Base-by-base conservation (phyloP, 2,329 filamentous ascomycete genomes). In the Colletotrichum musicola region DNA sequence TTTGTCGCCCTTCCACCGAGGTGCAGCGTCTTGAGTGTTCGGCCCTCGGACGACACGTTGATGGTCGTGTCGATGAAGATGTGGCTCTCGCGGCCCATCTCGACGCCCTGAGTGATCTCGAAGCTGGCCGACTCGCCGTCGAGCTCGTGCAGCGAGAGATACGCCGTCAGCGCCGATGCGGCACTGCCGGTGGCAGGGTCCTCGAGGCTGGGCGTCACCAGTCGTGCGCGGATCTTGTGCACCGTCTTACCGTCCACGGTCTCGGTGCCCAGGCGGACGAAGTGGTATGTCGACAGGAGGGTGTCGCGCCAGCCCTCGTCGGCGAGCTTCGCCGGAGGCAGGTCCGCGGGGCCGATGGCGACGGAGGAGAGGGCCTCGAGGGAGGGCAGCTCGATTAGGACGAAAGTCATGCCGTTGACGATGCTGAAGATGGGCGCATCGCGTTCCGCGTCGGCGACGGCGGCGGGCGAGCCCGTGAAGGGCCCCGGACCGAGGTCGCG, bases 371-470 rank as follows among this genome's bases (percentile, higher is more conserved):
- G 82, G 7, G 86, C 83, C 35, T 89, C 88, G 10, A 93, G 78
- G 62, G 83, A 85, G 0, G 87, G 82, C 22, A 96, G 81, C 72
- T 87, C 81, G 14, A 92, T 82, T 38, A 93, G 85, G n/a, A 89
- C 79, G 77, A 94, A 94, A 1, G 88, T 88, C 90, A 95, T 92
- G 55, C 92, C 93, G 51, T 88, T 88, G 42, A 94, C 92, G 53
- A 94, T 88, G 71, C 87, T 90, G 64, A 89, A 84, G 18, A 88
- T 74, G 14, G 86, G 84, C 9, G 85, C 82, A 12, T 72, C 68
- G 38, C 81, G 71, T 77, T 84, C 81, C 4, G 70, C 70, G 6
- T 9, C 47, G 2, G 51, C 59, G 2, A 70, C 61, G 3, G 53
- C 62, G 1, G 25, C 16, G 1, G 12, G 1, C 3, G 62, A n/a